A percentile compares a stretch with the other conserved stretches of the same genome.
These are phyloP conservation scores for Colletotrichum sp. DNA, from an alignment of 2,329 filamentous ascomycete species.

Conservation along the genomic window DNA sequence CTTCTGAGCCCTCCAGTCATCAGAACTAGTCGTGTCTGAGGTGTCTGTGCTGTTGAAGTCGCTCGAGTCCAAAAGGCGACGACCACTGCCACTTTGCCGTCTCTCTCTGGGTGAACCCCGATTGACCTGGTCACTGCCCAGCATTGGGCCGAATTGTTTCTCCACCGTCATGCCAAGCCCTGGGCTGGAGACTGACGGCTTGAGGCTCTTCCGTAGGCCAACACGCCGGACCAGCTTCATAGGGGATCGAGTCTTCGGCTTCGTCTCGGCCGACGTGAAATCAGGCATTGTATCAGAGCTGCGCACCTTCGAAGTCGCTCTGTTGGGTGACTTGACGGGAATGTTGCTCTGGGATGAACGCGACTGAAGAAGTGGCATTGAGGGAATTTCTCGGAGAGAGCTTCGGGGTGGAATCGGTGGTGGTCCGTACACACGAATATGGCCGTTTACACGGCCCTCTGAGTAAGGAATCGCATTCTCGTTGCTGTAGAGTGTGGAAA, in stretches of 20 bases:
- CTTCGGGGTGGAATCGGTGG: conserved; percentile 13
- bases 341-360: not conserved
- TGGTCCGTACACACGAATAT: not conserved
- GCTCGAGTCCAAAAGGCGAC: not conserved
- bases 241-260: conserved; percentile 1
- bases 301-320: not conserved
- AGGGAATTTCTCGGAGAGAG: conserved; percentile 2
- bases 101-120: not conserved
- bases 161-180: not conserved
- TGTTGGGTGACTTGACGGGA: not conserved
- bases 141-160: not conserved
- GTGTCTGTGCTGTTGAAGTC: not conserved
- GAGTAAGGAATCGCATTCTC: conserved; percentile 3
- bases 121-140: not conserved
- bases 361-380: conserved; percentile 2
- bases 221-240: conserved; percentile 5
- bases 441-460: not conserved
- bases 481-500: not conserved
- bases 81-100: not conserved
- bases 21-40: not conserved
- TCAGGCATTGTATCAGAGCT: not conserved
- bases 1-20: conserved; percentile 34
- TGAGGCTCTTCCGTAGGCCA: not conserved
- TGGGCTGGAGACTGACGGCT: conserved; percentile 4
- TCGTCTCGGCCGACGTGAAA: not conserved